These are phyloP conservation scores for Podila clonocystis DNA, from an alignment of 192 early-diverging fungal genomes.

Conservation along the genomic window DNA sequence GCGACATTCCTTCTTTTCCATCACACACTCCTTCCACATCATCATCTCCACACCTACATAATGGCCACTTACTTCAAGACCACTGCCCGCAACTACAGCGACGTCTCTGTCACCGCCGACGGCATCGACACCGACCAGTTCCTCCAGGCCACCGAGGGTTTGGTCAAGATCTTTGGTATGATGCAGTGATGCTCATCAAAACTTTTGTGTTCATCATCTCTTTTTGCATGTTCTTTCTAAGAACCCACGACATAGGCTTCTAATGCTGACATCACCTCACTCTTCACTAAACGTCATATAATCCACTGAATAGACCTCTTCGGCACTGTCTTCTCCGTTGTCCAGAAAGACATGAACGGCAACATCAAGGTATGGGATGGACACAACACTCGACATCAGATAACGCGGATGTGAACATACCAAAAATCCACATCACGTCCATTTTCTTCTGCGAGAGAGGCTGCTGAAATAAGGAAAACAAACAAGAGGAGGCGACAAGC, in stretches of 20 bases:
- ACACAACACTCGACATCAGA: background rate
- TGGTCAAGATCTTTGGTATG: constrained; percentile 81
- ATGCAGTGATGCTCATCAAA: background rate
- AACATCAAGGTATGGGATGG: constrained; percentile 79
- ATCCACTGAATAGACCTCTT: constrained; percentile 62
- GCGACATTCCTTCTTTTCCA: constrained; percentile 4
- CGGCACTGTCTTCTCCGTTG: constrained; percentile 82
- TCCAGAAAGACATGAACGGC: constrained; percentile 92
- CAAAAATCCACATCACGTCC: no score
- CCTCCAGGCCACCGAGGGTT: constrained; percentile 79
- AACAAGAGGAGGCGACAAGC: no score
- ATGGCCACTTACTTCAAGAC: constrained; percentile 70
- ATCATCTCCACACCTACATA: constrained; percentile 16
- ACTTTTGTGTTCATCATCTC: constrained; percentile 1
- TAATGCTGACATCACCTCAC: background rate
- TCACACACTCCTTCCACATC: constrained; percentile 8
- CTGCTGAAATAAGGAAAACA: no score
- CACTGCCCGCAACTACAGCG: constrained; percentile 69
- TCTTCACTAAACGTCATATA: background rate
- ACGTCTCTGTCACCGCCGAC: constrained; percentile 68
- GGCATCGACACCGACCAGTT: constrained; percentile 82
- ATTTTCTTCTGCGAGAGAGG: no score
- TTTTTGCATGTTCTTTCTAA: no score
- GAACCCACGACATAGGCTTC: no score
- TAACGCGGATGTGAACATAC: background rate